These are phyloP conservation scores for Dillenia turbinata DNA, from an alignment of 164 flowering plant species.

Conservation along the genomic window DNA sequence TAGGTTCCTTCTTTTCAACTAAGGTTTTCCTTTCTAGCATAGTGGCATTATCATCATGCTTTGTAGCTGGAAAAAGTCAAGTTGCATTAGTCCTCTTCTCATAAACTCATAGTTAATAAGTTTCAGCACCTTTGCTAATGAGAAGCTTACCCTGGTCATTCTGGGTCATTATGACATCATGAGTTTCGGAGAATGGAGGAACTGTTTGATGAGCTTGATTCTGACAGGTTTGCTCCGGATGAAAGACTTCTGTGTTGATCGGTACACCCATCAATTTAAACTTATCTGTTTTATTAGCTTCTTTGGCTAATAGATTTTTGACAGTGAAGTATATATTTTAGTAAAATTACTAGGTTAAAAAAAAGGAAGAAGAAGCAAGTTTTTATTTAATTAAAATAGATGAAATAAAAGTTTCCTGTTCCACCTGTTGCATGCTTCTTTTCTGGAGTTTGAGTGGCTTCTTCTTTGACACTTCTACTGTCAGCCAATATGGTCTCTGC, in stretches of 20 bases:
- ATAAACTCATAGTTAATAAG: no score
- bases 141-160: conserved; percentile 17
- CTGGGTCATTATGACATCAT: neutral
- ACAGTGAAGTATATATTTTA: no score
- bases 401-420: neutral
- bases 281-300: no score
- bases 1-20: conserved; percentile 25
- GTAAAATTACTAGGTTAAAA: neutral
- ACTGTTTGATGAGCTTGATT: conserved; percentile 2
- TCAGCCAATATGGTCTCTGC: no score
- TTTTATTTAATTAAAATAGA: neutral
- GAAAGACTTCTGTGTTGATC: neutral
- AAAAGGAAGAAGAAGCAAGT: neutral
- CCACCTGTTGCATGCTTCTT: no score
- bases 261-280: no score
- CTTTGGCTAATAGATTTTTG: no score
- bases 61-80: conserved; percentile 11
- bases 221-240: conserved; percentile 2
- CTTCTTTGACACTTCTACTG: no score
- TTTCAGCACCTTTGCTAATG: no score
- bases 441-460: no score
- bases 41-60: conserved; percentile 23
- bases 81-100: no score
- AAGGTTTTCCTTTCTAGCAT: conserved; percentile 18
- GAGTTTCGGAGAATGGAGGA: conserved; percentile 1